Percentiles rank a stretch among this genome's conserved stretches.
Conservation (phyloP, 768 basidiomycete genomes). For the Cantharellus anzutake region DNA sequence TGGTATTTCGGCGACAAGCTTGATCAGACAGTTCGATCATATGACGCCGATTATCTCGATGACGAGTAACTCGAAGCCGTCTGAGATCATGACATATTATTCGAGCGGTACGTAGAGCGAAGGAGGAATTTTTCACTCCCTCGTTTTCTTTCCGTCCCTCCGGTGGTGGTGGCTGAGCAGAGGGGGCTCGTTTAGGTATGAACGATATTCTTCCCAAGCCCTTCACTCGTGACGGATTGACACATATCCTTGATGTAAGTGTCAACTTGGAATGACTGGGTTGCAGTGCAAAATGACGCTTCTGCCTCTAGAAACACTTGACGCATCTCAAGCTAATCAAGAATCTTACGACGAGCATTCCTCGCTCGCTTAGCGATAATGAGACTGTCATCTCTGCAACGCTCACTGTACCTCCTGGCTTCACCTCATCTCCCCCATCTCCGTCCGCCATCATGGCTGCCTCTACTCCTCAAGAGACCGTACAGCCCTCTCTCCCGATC, state of each 20-base stretch:
- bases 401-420: neutral
- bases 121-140: neutral
- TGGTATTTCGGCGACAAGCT: constrained; percentile 74
- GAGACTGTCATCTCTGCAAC: constrained; percentile 18
- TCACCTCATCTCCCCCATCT: neutral
- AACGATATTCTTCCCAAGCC: constrained; percentile 95
- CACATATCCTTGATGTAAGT: constrained; percentile 78
- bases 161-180: neutral
- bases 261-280: constrained; percentile 5
- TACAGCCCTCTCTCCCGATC: constrained; percentile 5
- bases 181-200: constrained; percentile 58
- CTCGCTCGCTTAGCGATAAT: constrained; percentile 35
- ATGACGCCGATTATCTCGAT: constrained; percentile 97
- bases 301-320: constrained; percentile 46
- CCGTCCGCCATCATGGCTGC: neutral
- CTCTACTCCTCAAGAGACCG: neutral
- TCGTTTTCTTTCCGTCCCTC: neutral
- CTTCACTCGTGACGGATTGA: constrained; percentile 82
- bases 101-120: constrained; percentile 38
- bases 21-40: constrained; percentile 88
- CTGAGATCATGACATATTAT: constrained; percentile 83
- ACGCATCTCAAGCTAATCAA: constrained; percentile 76
- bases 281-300: neutral
- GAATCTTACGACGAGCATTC: constrained; percentile 40
- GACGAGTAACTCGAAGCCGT: constrained; percentile 88